Evolutionary conservation across 768 basidiomycete genomes (phyloP).

Genomic region (Steccherinum ochraceum): DNA sequence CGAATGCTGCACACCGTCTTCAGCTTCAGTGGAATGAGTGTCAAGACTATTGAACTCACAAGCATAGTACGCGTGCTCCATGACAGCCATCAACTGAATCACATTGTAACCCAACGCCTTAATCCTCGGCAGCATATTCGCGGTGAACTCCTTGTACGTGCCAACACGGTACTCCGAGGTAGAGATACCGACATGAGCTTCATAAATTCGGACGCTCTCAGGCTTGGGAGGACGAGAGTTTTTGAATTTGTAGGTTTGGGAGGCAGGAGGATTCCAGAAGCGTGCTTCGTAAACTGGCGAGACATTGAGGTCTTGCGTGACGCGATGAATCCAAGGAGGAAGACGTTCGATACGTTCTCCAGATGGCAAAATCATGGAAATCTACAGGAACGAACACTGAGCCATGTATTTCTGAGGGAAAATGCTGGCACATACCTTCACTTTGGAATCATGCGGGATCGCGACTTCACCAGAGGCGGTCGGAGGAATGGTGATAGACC

Average conservation of each 20-base stretch:
- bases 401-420: background rate
- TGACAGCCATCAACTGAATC: constrained; percentile 97
- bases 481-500: constrained; percentile 77
- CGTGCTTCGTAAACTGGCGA: constrained; percentile 93
- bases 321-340: constrained; percentile 91
- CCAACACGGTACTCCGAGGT: constrained; percentile 83
- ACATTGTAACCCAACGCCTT: constrained; percentile 90
- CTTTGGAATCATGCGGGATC: constrained; percentile 91
- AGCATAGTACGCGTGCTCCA: constrained; percentile 98
- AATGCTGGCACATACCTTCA: constrained; percentile 57
- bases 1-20: constrained; percentile 90
- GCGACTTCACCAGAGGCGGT: constrained; percentile 61
- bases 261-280: constrained; percentile 93
- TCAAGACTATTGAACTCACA: constrained; percentile 53
- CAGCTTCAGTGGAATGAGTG: no score
- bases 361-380: constrained; percentile 81
- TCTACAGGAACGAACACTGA: constrained; percentile 37
- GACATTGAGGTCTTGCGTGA: constrained; percentile 86
- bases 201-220: constrained; percentile 76
- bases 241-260: constrained; percentile 76
- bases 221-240: constrained; percentile 65
- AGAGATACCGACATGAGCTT: constrained; percentile 97
- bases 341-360: constrained; percentile 85
- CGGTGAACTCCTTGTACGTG: constrained; percentile 93
- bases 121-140: constrained; percentile 79